These are phyloP conservation scores for Nakazawaea laoshanensis DNA, from an alignment of 805 yeast genomes.

Conservation along the genomic window DNA sequence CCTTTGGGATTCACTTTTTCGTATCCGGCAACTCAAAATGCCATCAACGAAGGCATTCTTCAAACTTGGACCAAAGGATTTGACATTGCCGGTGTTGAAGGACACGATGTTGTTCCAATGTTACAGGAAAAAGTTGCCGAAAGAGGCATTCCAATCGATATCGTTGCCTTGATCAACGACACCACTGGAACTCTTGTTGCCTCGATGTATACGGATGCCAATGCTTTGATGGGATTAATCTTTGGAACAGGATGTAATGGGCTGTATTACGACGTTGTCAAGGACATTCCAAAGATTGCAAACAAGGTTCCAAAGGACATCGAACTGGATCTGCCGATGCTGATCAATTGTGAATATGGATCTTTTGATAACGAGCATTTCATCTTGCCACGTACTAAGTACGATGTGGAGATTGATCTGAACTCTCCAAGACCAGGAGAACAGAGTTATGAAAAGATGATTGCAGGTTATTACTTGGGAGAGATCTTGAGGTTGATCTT, in stretches of 20 bases:
- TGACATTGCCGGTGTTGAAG: slow-evolving; percentile 89
- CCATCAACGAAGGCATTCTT: slow-evolving; percentile 77
- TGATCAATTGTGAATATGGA: slow-evolving; percentile 97
- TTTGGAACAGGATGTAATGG: slow-evolving; percentile 98
- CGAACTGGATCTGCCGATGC: slow-evolving; percentile 64
- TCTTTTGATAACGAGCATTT: slow-evolving; percentile 88
- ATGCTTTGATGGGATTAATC: slow-evolving; percentile 88
- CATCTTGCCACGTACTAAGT: slow-evolving; percentile 83
- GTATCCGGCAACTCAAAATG: slow-evolving; percentile 78
- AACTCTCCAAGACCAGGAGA: slow-evolving; percentile 95
- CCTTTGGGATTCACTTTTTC: slow-evolving; percentile 95
- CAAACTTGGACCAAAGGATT: slow-evolving; percentile 98
- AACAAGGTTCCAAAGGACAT: slow-evolving; percentile 64
- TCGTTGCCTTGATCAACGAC: slow-evolving; percentile 91
- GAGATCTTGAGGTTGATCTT: slow-evolving; percentile 79
- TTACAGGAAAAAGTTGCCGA: slow-evolving; percentile 66
- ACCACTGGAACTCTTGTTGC: slow-evolving; percentile 97
- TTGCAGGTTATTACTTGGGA: slow-evolving; percentile 93
- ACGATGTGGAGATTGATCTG: slow-evolving; percentile 70
- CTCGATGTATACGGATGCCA: slow-evolving; percentile 83
- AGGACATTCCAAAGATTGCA: slow-evolving; percentile 71
- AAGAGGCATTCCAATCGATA: slow-evolving; percentile 66
- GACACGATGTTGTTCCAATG: slow-evolving; percentile 89
- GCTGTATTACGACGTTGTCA: slow-evolving; percentile 78
- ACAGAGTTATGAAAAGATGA: slow-evolving; percentile 95